Evolutionary conservation across 23 red algal genomes (phyloP).

Genomic region (Gracilaria vermiculophylla): DNA sequence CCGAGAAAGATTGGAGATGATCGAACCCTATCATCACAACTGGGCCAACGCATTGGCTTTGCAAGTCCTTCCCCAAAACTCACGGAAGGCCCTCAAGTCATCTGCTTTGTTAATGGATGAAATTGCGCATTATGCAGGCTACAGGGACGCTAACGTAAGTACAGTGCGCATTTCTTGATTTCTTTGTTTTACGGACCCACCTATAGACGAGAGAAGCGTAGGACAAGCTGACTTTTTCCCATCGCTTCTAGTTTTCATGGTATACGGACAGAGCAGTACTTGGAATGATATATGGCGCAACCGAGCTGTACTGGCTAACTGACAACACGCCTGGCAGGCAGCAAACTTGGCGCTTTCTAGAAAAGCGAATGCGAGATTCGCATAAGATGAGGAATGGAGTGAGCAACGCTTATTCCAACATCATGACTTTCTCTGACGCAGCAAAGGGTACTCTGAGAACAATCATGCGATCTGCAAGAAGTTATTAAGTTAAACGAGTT

Average conservation of each 20-base stretch:
- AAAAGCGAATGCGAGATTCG: slow-evolving; percentile 28
- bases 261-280: slow-evolving; percentile 65
- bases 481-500: slow-evolving; percentile 36
- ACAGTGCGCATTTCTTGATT: not conserved
- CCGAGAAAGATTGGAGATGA: slow-evolving; percentile 39
- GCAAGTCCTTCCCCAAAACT: slow-evolving; percentile 21
- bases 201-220: not conserved
- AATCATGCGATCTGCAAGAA: slow-evolving; percentile 36
- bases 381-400: slow-evolving; percentile 12
- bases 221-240: not conserved
- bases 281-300: slow-evolving; percentile 34
- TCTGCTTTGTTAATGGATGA: slow-evolving; percentile 46
- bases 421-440: slow-evolving; percentile 59
- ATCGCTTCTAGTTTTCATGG: slow-evolving; percentile 44
- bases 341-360: slow-evolving; percentile 52
- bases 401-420: not conserved
- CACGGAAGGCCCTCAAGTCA: slow-evolving; percentile 1
- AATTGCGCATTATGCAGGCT: slow-evolving; percentile 63
- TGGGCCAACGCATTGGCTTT: slow-evolving; percentile 49
- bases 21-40: slow-evolving; percentile 21
- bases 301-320: slow-evolving; percentile 60
- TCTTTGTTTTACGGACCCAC: not conserved
- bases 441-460: slow-evolving; percentile 3
- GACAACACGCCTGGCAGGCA: slow-evolving; percentile 17
- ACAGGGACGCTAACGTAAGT: slow-evolving; percentile 45